These are phyloP conservation scores for Smittium culicis DNA, from an alignment of 371 early-diverging fungal species.

Conservation along the genomic window DNA sequence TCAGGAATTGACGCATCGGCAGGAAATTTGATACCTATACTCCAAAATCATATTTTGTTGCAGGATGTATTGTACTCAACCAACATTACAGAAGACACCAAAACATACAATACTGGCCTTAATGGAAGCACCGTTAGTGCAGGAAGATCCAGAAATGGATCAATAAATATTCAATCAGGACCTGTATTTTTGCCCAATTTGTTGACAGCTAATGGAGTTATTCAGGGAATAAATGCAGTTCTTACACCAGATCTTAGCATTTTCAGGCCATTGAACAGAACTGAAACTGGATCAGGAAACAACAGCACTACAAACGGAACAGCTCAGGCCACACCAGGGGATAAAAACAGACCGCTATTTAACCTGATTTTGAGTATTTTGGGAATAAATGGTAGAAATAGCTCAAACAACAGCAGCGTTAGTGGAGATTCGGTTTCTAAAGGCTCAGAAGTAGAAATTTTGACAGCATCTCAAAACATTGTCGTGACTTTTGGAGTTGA, in stretches of 20 bases:
- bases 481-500: not conserved
- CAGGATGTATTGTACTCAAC: constrained; percentile 1
- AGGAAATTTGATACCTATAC: not conserved
- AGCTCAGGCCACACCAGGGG: not conserved
- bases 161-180: not conserved
- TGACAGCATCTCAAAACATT: not conserved
- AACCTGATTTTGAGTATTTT: not conserved
- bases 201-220: constrained; percentile 5
- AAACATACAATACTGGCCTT: not conserved
- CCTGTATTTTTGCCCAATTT: constrained; percentile 3
- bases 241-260: not conserved
- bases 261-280: not conserved
- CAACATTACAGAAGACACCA: not conserved
- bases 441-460: not conserved
- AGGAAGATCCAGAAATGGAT: no score
- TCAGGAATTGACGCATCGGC: not conserved
- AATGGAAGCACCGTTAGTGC: not conserved
- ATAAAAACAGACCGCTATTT: not conserved
- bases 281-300: not conserved
- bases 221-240: constrained; percentile 1
- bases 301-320: no score
- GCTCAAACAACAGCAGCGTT: not conserved
- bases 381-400: not conserved
- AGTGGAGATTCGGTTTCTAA: not conserved
- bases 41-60: not conserved